Conservation (phyloP, 129 eudicot species). For the Tagetes patula region DNA sequence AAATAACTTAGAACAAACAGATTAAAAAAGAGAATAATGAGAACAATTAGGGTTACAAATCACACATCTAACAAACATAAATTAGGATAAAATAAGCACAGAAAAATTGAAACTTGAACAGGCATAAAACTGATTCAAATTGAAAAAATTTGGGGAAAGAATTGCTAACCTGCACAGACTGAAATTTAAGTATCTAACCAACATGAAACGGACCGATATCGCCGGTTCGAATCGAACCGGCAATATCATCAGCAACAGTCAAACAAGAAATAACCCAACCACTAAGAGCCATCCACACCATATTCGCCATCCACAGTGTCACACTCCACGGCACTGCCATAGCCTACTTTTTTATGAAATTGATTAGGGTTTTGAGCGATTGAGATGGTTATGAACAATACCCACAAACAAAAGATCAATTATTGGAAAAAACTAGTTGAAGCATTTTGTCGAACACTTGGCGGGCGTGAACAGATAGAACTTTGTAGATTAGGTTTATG, state of each 20-base stretch:
- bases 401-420: constrained; percentile 16
- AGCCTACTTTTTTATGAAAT: neutral
- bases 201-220: constrained; percentile 80
- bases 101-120: neutral
- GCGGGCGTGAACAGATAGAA: constrained; percentile 8
- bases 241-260: constrained; percentile 82
- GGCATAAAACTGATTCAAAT: too few species aligned
- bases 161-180: constrained; percentile 16
- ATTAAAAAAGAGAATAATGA: neutral
- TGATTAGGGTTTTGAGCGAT: neutral
- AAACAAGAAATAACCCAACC: constrained; percentile 74
- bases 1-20: too few species aligned
- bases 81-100: constrained; percentile 12
- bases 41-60: neutral
- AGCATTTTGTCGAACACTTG: constrained; percentile 13
- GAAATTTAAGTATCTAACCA: constrained; percentile 40
- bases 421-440: constrained; percentile 3
- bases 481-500: neutral
- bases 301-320: constrained; percentile 56
- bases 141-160: neutral
- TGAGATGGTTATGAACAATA: constrained; percentile 16
- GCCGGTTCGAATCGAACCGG: constrained; percentile 63
- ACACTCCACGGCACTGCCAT: constrained; percentile 76
- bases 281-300: constrained; percentile 60
- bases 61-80: neutral